Conservation (phyloP, 495 filamentous ascomycete species). For the Penicillium pulvis region DNA sequence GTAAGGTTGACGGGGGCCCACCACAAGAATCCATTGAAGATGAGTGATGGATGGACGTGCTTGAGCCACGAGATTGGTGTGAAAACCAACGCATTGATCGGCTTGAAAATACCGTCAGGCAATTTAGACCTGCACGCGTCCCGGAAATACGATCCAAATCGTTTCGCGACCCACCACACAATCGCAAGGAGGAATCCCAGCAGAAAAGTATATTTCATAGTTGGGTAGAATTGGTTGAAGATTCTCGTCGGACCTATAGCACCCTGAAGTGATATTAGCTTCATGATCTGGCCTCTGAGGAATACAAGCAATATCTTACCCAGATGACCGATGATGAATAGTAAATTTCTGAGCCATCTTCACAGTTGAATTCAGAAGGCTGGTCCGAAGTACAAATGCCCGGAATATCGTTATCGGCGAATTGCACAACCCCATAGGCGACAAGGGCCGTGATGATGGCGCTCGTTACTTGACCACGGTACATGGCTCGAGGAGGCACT, state of each 20-base stretch:
- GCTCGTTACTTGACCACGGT: slow-evolving; percentile 4
- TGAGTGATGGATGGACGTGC: slow-evolving; percentile 1
- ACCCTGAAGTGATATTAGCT: background rate
- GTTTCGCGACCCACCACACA: background rate
- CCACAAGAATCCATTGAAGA: slow-evolving; percentile 3
- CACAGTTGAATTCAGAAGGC: background rate
- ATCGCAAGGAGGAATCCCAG: slow-evolving; percentile 2
- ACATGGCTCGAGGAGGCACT: background rate
- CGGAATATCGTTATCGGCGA: background rate
- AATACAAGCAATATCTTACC: background rate
- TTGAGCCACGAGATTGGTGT: slow-evolving; percentile 5
- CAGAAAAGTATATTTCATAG: slow-evolving; percentile 1
- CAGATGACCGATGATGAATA: slow-evolving; percentile 2
- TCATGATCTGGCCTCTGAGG: background rate
- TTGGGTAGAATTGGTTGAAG: background rate
- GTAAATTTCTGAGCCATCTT: slow-evolving; percentile 3
- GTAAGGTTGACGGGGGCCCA: background rate
- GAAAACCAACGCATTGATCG: background rate
- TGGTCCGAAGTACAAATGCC: background rate
- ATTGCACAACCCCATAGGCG: slow-evolving; percentile 2
- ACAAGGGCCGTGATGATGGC: slow-evolving; percentile 1
- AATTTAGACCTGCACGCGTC: background rate
- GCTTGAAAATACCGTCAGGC: background rate
- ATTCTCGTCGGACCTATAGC: slow-evolving; percentile 4
- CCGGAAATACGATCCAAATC: background rate